A percentile compares a stretch with the other conserved stretches of the same genome.
Evolutionary conservation across 371 early-diverging fungal species (phyloP).

Genomic region (Encephalitozoon hellem): DNA sequence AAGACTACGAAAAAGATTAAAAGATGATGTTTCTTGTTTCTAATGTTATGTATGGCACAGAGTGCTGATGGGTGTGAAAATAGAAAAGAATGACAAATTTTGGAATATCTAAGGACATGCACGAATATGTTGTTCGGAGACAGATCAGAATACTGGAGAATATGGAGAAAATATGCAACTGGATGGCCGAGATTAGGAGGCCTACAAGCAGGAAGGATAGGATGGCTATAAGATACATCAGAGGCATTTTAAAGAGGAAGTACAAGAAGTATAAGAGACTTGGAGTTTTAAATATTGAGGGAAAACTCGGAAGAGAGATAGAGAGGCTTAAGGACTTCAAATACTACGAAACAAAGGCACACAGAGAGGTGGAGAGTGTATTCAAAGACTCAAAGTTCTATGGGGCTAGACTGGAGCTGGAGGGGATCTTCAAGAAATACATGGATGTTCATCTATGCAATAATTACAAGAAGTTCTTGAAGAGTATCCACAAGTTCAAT

Average conservation of each 20-base stretch:
- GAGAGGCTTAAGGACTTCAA: not conserved
- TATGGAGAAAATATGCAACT: not conserved
- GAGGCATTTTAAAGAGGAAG: not conserved
- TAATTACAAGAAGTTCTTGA: not conserved
- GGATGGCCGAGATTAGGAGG: not conserved
- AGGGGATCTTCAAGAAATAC: not conserved
- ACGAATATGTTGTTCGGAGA: not conserved
- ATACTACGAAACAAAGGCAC: not conserved
- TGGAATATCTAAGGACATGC: not conserved
- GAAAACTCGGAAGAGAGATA: not conserved
- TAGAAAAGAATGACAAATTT: not conserved
- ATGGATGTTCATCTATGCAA: not conserved
- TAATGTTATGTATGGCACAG: not conserved
- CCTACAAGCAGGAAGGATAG: not conserved
- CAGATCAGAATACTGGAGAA: not conserved
- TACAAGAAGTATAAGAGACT: not conserved
- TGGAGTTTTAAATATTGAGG: not conserved
- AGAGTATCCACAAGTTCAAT: not conserved
- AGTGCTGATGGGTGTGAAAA: no score
- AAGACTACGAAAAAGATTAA: constrained; percentile 6
- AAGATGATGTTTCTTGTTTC: not conserved
- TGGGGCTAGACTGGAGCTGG: not conserved
- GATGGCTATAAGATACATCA: not conserved
- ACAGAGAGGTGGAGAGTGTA: not conserved
- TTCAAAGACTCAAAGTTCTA: not conserved